Conservation (phyloP, 1,139 yeast genomes). For the Candida tetrigidarum region DNA sequence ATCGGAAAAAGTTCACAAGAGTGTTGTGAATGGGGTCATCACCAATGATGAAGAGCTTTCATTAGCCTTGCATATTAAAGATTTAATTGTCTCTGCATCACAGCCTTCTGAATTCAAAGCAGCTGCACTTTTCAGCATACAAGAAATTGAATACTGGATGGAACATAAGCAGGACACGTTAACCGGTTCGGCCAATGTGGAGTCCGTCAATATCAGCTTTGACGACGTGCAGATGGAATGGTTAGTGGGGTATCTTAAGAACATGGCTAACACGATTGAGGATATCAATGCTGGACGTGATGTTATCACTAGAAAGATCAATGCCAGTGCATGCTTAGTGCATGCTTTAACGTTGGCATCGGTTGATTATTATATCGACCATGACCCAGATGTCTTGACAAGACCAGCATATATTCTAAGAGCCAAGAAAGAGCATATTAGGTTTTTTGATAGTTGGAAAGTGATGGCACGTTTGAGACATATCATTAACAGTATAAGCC, state of each 20-base stretch:
- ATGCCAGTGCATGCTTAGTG: conserved; percentile 44
- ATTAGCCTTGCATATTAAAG: conserved; percentile 39
- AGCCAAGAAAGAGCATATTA: conserved; percentile 69
- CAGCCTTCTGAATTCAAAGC: conserved; percentile 27
- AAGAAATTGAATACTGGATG: conserved; percentile 50
- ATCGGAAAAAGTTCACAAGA: conserved; percentile 22
- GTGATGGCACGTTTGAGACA: conserved; percentile 79
- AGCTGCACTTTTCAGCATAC: conserved; percentile 26
- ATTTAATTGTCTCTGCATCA: conserved; percentile 25
- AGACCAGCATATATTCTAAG: conserved; percentile 85
- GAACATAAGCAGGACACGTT: conserved; percentile 27
- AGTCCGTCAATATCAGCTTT: conserved; percentile 33
- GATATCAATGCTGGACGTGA: conserved; percentile 28
- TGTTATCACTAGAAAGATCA: conserved; percentile 19
- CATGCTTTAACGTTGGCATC: conserved; percentile 68
- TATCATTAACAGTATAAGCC: conserved; percentile 64
- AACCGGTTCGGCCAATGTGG: conserved; percentile 39
- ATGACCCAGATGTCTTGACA: conserved; percentile 89
- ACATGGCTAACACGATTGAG: conserved; percentile 21
- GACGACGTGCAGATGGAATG: conserved; percentile 42
- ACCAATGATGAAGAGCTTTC: conserved; percentile 17
- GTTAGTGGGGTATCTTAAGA: conserved; percentile 33
- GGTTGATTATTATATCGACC: conserved; percentile 59
- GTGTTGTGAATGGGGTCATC: conserved; percentile 11
- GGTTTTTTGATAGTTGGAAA: conserved; percentile 89